A percentile compares a stretch with the other conserved stretches of the same genome.
phyloP scores from a whole-genome alignment of 257 asterid genomes.

The Capsicum baccatum region DNA sequence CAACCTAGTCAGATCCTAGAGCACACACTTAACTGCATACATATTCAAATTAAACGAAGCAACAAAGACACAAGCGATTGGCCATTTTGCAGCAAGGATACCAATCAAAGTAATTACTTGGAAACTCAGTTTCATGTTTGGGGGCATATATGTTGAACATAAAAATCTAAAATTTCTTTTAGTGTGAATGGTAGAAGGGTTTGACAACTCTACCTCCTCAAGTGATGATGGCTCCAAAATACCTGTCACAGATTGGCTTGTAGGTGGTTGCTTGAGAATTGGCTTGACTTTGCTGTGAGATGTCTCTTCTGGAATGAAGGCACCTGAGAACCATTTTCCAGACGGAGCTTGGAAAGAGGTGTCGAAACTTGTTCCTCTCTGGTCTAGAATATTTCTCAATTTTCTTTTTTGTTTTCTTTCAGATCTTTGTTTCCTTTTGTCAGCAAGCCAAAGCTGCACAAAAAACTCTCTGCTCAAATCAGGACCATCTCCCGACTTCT shows the following conservation, averaged over 20 bases:
- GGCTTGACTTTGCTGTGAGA: slow-evolving; percentile 50
- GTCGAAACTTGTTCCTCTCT: slow-evolving; percentile 37
- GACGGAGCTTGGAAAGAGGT: slow-evolving; percentile 38
- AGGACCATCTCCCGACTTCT: slow-evolving; percentile 46
- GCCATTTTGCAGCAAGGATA: neutral
- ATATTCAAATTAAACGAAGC: neutral
- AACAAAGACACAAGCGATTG: slow-evolving; percentile 12
- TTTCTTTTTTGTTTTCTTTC: slow-evolving; percentile 44
- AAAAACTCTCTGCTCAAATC: slow-evolving; percentile 76
- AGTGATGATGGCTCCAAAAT: slow-evolving; percentile 65
- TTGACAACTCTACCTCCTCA: slow-evolving; percentile 70
- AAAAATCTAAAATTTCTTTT: neutral
- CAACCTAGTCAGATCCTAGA: slow-evolving; percentile 24
- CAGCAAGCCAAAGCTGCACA: slow-evolving; percentile 75
- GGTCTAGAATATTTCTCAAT: slow-evolving; percentile 35
- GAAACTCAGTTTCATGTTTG: slow-evolving; percentile 11
- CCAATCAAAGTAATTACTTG: slow-evolving; percentile 18
- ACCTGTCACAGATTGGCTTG: slow-evolving; percentile 85
- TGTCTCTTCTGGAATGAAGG: slow-evolving; percentile 43
- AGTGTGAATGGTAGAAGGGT: slow-evolving; percentile 21
- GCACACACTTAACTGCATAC: neutral
- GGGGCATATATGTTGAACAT: slow-evolving; percentile 11
- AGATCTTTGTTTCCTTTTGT: slow-evolving; percentile 50
- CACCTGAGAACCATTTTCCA: slow-evolving; percentile 55
- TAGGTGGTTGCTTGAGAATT: slow-evolving; percentile 67